A percentile compares a stretch with the other conserved stretches of the same genome.
These are phyloP conservation scores for Fusarium dimerum DNA, from an alignment of 2,329 filamentous ascomycete species.

Conservation along the genomic window DNA sequence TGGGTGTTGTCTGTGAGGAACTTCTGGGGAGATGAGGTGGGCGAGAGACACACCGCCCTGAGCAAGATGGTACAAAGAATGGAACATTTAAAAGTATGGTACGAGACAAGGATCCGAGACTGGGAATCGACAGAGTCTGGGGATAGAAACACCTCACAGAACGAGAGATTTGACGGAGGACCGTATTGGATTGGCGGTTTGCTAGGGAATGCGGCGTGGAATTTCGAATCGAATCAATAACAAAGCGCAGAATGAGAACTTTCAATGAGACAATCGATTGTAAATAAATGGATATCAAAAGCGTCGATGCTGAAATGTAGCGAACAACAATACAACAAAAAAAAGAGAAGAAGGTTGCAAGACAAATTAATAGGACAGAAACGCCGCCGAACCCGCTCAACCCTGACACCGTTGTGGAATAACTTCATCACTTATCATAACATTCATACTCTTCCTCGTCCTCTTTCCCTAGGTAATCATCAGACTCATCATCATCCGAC, in stretches of 20 bases:
- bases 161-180: not conserved
- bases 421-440: slow-evolving; percentile 1
- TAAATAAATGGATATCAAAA: not conserved
- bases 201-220: not conserved
- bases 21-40: slow-evolving; percentile 9
- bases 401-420: too few relatives aligned
- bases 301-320: not conserved
- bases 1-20: slow-evolving; percentile 3
- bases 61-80: slow-evolving; percentile 23
- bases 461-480: slow-evolving; percentile 3
- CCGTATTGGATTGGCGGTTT: not conserved
- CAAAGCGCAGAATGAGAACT: not conserved
- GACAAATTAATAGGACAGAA: too few relatives aligned
- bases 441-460: not conserved
- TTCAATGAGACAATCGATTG: not conserved
- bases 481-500: slow-evolving; percentile 7
- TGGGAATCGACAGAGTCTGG: slow-evolving; percentile 3
- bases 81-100: slow-evolving; percentile 34
- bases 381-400: too few relatives aligned
- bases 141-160: not conserved
- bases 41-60: not conserved
- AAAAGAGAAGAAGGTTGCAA: too few relatives aligned
- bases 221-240: not conserved
- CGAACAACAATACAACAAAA: too few relatives aligned
- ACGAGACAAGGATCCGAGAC: slow-evolving; percentile 26